These are phyloP conservation scores for Biscogniauxia mediterranea DNA, from an alignment of 2,329 filamentous ascomycete species.

Conservation along the genomic window DNA sequence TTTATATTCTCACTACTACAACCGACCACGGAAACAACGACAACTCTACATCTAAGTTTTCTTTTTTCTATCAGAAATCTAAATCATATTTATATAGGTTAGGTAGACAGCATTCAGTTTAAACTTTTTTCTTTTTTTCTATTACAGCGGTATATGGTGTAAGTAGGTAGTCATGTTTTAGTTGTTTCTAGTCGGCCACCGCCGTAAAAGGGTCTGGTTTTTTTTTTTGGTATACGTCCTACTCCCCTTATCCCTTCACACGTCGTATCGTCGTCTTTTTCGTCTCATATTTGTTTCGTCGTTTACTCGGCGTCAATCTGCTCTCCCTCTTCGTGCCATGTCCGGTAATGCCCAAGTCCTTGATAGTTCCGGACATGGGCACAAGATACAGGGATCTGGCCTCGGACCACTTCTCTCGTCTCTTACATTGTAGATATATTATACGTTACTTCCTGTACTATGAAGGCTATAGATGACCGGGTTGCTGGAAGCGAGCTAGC, in stretches of 20 bases:
- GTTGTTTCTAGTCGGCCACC: too few relatives aligned
- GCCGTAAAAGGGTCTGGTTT: too few relatives aligned
- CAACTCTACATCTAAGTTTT: too few relatives aligned
- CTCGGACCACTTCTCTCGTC: not conserved
- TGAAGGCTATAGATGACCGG: not conserved
- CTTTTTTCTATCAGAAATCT: too few relatives aligned
- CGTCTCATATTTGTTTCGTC: not conserved
- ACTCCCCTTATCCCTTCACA: not conserved
- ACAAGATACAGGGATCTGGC: not conserved
- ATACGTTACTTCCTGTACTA: not conserved
- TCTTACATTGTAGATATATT: not conserved
- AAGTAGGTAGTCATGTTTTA: too few relatives aligned
- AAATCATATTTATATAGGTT: too few relatives aligned
- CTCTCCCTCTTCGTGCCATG: not conserved
- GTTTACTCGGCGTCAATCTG: not conserved
- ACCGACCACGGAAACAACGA: too few relatives aligned
- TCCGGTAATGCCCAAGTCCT: not conserved
- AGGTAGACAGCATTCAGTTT: too few relatives aligned
- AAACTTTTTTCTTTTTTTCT: too few relatives aligned
- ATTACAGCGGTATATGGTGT: too few relatives aligned
- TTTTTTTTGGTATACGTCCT: too few relatives aligned
- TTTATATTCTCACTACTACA: too few relatives aligned
- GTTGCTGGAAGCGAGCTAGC: not conserved
- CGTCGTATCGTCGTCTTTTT: not conserved
- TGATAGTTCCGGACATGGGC: not conserved